Base-by-base conservation (phyloP, 495 filamentous ascomycete species). In the Neurospora sp. region DNA sequence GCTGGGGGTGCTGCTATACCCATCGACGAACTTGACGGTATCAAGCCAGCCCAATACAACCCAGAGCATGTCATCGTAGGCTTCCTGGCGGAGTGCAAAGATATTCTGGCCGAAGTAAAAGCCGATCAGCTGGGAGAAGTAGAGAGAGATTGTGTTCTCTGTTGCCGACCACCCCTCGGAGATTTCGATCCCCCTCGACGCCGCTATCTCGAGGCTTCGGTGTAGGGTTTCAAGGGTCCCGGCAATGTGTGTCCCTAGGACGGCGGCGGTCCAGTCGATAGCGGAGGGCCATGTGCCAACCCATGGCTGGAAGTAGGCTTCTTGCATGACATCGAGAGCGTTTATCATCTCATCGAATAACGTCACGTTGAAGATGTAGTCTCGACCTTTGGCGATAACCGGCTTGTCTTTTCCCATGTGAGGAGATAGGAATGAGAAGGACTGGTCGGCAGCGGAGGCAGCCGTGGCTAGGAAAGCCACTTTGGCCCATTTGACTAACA, bases 51-150 rank as follows among this genome's bases (percentile, higher is more conserved):
- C 92, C 61, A 98, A 84, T 1, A 97, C 95, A 12, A 98, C 94
- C 96, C 96, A 99, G 27, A 97, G 87, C 86, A 98, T 98, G 79
- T 99, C 96, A 79, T 99, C 96, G 78, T 90, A 97, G 1, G 95
- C 96, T 72, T 98, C 88, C 42, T 86, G 88, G 22, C 93, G 87
- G 39, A 98, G 83, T 22, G 87, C 83, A 74, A 94, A 90, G 14
- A 88, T 86, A 79, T 97, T 90, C 78, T 98, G 93, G 37, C 92
- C 95, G 78, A 95, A 97, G 79, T 95, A 97, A 78, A 91, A 95
- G 8, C 87, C 87, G 16, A 89, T 82, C 0, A 89, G 81, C 20
- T 98, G 91, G 7, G 88, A 85, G 78, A 97, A 96, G 77, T 94
- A 96, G n/a, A 84, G 86, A 79, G 92, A 92, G 78, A 97, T 86